Conservation (phyloP, 2,329 filamentous ascomycete species). For the Penicillium olsonii region DNA sequence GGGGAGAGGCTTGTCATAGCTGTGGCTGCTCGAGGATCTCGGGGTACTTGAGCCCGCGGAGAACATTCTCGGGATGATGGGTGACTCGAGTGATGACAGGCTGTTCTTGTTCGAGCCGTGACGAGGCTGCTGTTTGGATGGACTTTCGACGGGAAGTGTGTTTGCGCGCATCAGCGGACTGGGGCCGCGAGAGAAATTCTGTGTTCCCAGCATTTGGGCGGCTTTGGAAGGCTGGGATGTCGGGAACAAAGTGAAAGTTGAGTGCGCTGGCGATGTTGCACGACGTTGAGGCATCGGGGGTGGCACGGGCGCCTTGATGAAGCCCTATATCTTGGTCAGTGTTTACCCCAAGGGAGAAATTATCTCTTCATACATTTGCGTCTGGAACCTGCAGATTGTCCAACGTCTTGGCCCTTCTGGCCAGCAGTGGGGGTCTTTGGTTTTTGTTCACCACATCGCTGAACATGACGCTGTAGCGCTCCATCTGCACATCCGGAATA, state of each 20-base stretch:
- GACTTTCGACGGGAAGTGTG: slow-evolving; percentile 19
- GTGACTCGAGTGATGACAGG: slow-evolving; percentile 14
- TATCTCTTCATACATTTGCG: slow-evolving; percentile 36
- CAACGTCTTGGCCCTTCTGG: slow-evolving; percentile 40
- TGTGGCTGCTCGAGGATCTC: slow-evolving; percentile 14
- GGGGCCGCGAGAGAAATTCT: slow-evolving; percentile 32
- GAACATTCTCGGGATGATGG: slow-evolving; percentile 12
- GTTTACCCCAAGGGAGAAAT: background rate
- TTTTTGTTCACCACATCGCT: slow-evolving; percentile 64
- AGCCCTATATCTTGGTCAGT: slow-evolving; percentile 10
- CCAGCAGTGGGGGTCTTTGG: slow-evolving; percentile 32
- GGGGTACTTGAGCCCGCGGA: slow-evolving; percentile 13
- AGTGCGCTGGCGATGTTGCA: slow-evolving; percentile 39
- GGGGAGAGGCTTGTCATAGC: slow-evolving; percentile 24
- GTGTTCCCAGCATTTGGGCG: slow-evolving; percentile 31
- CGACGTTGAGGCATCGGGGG: slow-evolving; percentile 31
- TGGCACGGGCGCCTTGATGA: slow-evolving; percentile 11
- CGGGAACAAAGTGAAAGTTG: slow-evolving; percentile 43
- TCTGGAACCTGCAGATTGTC: slow-evolving; percentile 57
- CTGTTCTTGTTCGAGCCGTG: slow-evolving; percentile 11
- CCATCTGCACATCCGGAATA: slow-evolving; percentile 78
- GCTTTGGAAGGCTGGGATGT: slow-evolving; percentile 33
- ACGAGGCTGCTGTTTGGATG: slow-evolving; percentile 14
- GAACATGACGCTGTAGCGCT: slow-evolving; percentile 95
- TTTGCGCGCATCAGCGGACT: slow-evolving; percentile 29